These are phyloP conservation scores for Jaapia argillacea DNA, from an alignment of 768 basidiomycete species.

Conservation along the genomic window DNA sequence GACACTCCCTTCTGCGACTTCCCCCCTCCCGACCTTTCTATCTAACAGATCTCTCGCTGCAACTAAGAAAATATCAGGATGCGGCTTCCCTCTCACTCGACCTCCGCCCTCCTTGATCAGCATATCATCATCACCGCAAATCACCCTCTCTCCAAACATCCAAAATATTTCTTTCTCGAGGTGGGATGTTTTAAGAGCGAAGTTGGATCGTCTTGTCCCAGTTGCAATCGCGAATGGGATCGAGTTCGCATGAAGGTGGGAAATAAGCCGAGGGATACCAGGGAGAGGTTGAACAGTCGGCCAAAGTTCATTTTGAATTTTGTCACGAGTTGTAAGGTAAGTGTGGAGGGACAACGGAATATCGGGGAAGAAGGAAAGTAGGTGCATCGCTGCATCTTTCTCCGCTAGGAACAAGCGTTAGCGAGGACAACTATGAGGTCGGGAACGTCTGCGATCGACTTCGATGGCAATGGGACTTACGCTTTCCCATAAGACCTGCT, in stretches of 20 bases:
- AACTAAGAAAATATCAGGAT: slow-evolving; percentile 71
- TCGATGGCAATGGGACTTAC: slow-evolving; percentile 28
- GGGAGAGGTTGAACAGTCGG: slow-evolving; percentile 64
- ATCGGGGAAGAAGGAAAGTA: slow-evolving; percentile 69
- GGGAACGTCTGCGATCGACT: too few species aligned
- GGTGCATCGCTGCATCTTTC: slow-evolving; percentile 48
- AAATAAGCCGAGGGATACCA: slow-evolving; percentile 58
- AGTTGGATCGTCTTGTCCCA: slow-evolving; percentile 57
- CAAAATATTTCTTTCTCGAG: slow-evolving; percentile 41
- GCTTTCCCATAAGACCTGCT: slow-evolving; percentile 82
- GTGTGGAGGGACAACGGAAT: slow-evolving; percentile 54
- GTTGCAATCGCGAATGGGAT: slow-evolving; percentile 81
- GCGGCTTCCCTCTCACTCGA: slow-evolving; percentile 61
- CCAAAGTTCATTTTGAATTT: slow-evolving; percentile 56
- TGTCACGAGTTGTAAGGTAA: slow-evolving; percentile 47
- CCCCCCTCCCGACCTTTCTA: slow-evolving; percentile 38
- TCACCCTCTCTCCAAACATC: slow-evolving; percentile 50
- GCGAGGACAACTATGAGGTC: not conserved
- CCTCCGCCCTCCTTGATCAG: slow-evolving; percentile 17
- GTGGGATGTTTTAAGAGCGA: slow-evolving; percentile 56
- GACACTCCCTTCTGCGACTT: slow-evolving; percentile 22
- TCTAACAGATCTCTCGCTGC: slow-evolving; percentile 56
- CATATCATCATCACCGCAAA: slow-evolving; percentile 60
- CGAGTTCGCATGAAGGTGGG: slow-evolving; percentile 53
- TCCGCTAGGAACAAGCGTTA: slow-evolving; percentile 36